A percentile compares a stretch with the other conserved stretches of the same genome.
Conservation (phyloP, 2,329 filamentous ascomycete species). For the Reticulascus tulasneorum region DNA sequence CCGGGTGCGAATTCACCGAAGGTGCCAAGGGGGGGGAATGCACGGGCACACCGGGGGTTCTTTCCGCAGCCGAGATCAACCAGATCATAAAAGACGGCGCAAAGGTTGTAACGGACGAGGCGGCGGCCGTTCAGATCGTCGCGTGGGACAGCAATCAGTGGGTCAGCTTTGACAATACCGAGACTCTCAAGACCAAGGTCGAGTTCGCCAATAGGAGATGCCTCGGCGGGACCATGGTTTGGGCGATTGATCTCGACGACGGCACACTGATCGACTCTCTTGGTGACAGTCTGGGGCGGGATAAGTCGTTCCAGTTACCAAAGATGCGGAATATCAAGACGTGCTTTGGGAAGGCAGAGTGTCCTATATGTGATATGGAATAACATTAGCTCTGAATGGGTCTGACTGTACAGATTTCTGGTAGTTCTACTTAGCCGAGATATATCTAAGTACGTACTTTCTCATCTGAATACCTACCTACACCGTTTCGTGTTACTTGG, state of each 20-base stretch:
- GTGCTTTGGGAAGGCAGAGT: too few relatives aligned
- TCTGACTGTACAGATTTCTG: too few relatives aligned
- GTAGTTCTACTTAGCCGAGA: too few relatives aligned
- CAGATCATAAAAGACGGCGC: slow-evolving; percentile 19
- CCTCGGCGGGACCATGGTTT: slow-evolving; percentile 23
- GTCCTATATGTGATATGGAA: too few relatives aligned
- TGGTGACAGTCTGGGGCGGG: slow-evolving; percentile 2
- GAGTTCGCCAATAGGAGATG: slow-evolving; percentile 23
- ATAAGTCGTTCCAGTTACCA: too few relatives aligned
- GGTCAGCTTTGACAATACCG: slow-evolving; percentile 30
- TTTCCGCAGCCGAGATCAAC: slow-evolving; percentile 26
- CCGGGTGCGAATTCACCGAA: slow-evolving; percentile 24
- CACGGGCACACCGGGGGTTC: slow-evolving; percentile 20
- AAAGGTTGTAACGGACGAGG: slow-evolving; percentile 2
- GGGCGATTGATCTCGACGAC: slow-evolving; percentile 24
- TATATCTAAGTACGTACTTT: too few relatives aligned
- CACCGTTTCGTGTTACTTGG: too few relatives aligned
- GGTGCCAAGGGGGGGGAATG: slow-evolving; percentile 23
- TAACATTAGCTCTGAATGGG: too few relatives aligned
- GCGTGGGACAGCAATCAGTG: slow-evolving; percentile 29
- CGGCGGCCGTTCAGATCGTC: slow-evolving; percentile 25
- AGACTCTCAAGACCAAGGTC: slow-evolving; percentile 27
- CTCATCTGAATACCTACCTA: too few relatives aligned
- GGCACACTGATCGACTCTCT: slow-evolving; percentile 15
- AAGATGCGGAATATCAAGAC: too few relatives aligned